Evolutionary conservation across 257 asterid species (phyloP), one percentile per base, ranked within the genome.

Genomic region (Marsdenia floribunda): DNA sequence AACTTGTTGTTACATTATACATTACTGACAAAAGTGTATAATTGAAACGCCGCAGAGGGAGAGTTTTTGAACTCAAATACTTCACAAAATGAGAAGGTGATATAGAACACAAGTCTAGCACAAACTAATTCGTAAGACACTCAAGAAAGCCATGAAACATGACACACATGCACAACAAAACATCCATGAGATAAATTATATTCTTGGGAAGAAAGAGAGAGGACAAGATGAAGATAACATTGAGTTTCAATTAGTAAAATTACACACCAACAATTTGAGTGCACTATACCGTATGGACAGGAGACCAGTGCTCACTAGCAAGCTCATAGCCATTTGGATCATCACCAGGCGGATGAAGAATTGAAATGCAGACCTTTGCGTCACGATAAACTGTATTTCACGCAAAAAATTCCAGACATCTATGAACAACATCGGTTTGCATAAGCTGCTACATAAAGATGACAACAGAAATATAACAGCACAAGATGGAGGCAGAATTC

Each of bases 291-390:
- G 99, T 95, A 85, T 95, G 99, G 74, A 92, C 99, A 80, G 98
- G 99, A 13, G 98, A 86, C 99, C 99, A 95, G 29, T 98, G 95
- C 80, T 95, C 99, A 85, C 98, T 95, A 19, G 99, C 98, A 82
- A 90, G 97, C 85, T 95, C 99, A 78, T 92, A 95, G 58, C 98
- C 99, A 38, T 89, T 95, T 77, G 99, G 99, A 87, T 95, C 99
- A 70, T 95, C 98, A 2, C 99, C 99, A 33, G 99, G 98, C 0
- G 97, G 97, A 76, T 95, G 99, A 80, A 95, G 97, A 77, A 92
- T 95, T 68, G 99, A 95, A 73, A 95, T 92, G 86, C 99, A 95
- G 73, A 95, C 99, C 83, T 90, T 95, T 19, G 98, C 99, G 8
- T 95, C 99, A n/a, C 83, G 4, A 73, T 92, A 95, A 75, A 95